Evolutionary conservation across 805 yeast genomes (phyloP).

Genomic region (Kuraishia molischiana): DNA sequence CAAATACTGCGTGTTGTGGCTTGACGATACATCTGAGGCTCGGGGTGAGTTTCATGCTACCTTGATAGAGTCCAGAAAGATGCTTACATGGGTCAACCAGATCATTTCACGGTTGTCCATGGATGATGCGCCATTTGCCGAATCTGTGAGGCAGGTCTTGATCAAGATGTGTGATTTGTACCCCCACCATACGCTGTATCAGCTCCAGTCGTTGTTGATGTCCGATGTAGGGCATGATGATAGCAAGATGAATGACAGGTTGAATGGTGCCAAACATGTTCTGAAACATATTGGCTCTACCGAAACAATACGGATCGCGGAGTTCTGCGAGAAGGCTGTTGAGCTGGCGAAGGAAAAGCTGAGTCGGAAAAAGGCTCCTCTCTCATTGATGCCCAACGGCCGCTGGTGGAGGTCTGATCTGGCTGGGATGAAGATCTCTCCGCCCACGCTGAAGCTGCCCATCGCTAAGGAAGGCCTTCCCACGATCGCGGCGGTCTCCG

Average conservation of each 20-base stretch:
- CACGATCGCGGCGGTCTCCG: conserved; percentile 32
- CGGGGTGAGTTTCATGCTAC: too few relatives aligned
- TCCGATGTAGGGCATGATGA: too few relatives aligned
- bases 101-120: conserved; percentile 57
- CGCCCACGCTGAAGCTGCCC: conserved; percentile 49
- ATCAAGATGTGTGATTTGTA: conserved; percentile 38
- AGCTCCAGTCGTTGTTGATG: conserved; percentile 45
- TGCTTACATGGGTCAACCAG: conserved; percentile 79
- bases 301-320: conserved; percentile 31
- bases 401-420: conserved; percentile 49
- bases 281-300: too few relatives aligned
- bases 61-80: too few relatives aligned
- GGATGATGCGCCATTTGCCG: conserved; percentile 43
- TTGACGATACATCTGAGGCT: too few relatives aligned
- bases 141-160: conserved; percentile 36
- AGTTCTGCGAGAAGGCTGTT: conserved; percentile 40
- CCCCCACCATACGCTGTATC: conserved; percentile 68
- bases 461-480: conserved; percentile 14
- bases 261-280: too few relatives aligned
- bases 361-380: conserved; percentile 20
- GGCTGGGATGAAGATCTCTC: conserved; percentile 40
- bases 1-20: conserved; percentile 77
- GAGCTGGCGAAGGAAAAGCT: conserved; percentile 38
- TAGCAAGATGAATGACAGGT: too few relatives aligned
- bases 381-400: conserved; percentile 30